Base-by-base conservation (phyloP, 768 basidiomycete genomes). In the Russula sp. region DNA sequence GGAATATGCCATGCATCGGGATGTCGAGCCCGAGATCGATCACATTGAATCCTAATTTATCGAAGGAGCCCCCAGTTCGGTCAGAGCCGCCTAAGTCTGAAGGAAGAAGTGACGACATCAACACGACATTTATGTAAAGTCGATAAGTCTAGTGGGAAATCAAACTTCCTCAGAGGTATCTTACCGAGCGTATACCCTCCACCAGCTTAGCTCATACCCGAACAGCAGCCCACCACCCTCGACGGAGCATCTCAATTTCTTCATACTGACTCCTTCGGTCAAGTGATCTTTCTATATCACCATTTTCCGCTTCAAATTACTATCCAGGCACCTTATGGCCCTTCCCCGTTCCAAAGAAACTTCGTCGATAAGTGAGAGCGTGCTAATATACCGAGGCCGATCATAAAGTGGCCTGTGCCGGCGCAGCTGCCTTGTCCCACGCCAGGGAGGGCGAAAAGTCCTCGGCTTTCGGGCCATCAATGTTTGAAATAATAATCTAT, bases 81-180 rank as follows among this genome's bases (percentile, higher is more conserved):
- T 28, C 28, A 9, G 56, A 5, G 34, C 11, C 22, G n/a, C 38
- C 24, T 51, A 51, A 53, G 40, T 53, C 51, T 24, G 40, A 40
- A 36, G 26, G 20, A 24, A 14, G 38, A 20, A 16, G 34, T 26
- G 57, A 46, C 34, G 48, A 50, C 46, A 28, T 36, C n/a, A 3
- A 42, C 3, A 44, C 50, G 50, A 50, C 49, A 34, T 59, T 63
- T 63, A 63, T 63, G 62, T 63, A 63, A 64, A 30, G 10, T 30
- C 36, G 48, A 49, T 24, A 40, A 40, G 18, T 42, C 53, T 22
- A 32, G n/a, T 0, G 57, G 57, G 63, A 54, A 59, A 48, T 59
- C 32, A 32, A 26, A 36, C 30, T 63, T 51, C 57, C 57, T 24
- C 28, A 40, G 34, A 28, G n/a, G 49, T 8, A 38, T 38, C 36